phyloP scores from a whole-genome alignment of 176 grass and related monocot genomes.

The Lolium multiflorum region DNA sequence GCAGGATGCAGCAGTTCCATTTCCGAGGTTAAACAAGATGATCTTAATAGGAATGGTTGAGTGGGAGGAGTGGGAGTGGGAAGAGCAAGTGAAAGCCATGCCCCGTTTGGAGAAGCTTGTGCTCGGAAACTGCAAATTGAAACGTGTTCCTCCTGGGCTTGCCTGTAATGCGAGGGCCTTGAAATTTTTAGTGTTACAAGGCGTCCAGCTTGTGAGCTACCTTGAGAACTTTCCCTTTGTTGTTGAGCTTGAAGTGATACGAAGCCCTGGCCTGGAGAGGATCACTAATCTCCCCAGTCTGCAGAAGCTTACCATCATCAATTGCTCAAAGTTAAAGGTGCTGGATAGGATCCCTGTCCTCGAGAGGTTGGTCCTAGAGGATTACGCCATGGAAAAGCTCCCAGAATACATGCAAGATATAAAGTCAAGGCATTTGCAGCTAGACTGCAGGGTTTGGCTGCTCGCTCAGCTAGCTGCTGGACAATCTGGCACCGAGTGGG shows the following conservation, averaged over 20 bases:
- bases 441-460: too few species aligned
- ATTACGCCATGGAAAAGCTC: background rate
- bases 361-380: too few species aligned
- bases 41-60: background rate
- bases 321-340: background rate
- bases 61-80: slow-evolving; percentile 22
- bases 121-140: background rate
- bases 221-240: background rate
- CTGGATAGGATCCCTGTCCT: too few species aligned
- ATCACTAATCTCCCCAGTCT: background rate
- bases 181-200: background rate
- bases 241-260: background rate
- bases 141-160: slow-evolving; percentile 9
- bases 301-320: background rate
- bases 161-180: background rate
- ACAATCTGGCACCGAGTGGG: too few species aligned
- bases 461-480: too few species aligned
- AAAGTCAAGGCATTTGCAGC: background rate
- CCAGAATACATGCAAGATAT: background rate
- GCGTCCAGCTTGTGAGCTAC: background rate
- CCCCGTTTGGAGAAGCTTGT: background rate
- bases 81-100: background rate
- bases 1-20: background rate
- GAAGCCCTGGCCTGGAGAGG: background rate
- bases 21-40: background rate